Evolutionary conservation across 1,284 basidiomycete species (phyloP), one percentile per base, ranked within the genome.

Genomic region (Malassezia equina): DNA sequence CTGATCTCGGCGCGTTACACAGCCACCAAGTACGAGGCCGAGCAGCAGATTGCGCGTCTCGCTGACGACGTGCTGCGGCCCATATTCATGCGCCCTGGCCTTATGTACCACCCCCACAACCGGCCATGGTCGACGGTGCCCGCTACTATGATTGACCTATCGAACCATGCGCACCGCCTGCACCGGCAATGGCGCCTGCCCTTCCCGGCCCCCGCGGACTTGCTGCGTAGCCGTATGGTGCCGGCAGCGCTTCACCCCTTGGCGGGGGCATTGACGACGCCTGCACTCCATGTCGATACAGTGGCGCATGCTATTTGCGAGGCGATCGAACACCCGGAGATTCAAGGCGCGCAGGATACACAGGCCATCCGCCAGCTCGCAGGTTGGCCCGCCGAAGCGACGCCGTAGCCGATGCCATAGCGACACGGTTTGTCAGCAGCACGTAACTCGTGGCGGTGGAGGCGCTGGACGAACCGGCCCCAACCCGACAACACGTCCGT

Each of bases 21-120:
- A 63, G 79, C 83, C 67, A 86, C 86, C 4, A 96, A 98, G 77
- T 83, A 90, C 19, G 83, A 91, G 69, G 90, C 93, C 15, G 91
- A 95, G 69, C 73, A 77, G 23, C 78, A 78, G 29, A 86, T 96
- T 51, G 34, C 27, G 6, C 23, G 36, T 0, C 23, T 48, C 13
- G 29, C 58, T 2, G 59, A 54, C 9, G 52, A 55, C 21, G 41
- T 45, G 12, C 36, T 57, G 21, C 55, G 55, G 7, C 34, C 55
- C n/a, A 28, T 54, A 6, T 52, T 47, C 29, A 44, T 56, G 53
- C 53, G 53, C 21, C 53, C 53, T 6, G 58, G 91, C 60, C 79
- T 98, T 50, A 89, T 98, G 73, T 96, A 96, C 77, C 90, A 96
- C 71, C 86, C 93, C 5, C 90, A 95, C 75, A 80, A 84, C 59